Conservation (phyloP, 2,329 filamentous ascomycete species). For the Alternaria rosae region DNA sequence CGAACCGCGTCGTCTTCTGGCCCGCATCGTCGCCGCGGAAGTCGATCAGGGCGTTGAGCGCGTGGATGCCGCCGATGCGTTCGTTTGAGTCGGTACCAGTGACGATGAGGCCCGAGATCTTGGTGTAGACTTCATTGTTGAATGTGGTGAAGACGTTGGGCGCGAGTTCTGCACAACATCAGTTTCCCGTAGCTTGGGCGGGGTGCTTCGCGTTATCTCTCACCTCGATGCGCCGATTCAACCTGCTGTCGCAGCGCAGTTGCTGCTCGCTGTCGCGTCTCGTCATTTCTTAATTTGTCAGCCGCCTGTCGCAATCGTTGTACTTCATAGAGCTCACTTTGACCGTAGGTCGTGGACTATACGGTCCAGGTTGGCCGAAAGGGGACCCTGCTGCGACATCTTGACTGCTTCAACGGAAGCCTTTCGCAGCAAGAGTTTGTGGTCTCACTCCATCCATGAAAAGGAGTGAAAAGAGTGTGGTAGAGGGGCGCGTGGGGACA, state of each 20-base stretch:
- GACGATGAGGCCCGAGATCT: constrained; percentile 76
- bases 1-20: constrained; percentile 93
- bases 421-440: constrained; percentile 33
- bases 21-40: constrained; percentile 95
- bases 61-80: constrained; percentile 88
- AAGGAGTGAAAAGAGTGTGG: constrained; percentile 24
- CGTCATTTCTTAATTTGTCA: constrained; percentile 52
- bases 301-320: not conserved
- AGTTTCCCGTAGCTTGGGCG: constrained; percentile 25
- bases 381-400: constrained; percentile 47
- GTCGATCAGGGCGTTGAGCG: constrained; percentile 90
- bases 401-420: constrained; percentile 48
- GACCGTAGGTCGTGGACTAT: constrained; percentile 66
- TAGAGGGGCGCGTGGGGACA: constrained; percentile 15
- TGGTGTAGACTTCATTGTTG: constrained; percentile 71
- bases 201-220: constrained; percentile 24
- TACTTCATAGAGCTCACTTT: constrained; percentile 51
- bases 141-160: constrained; percentile 79
- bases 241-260: constrained; percentile 53
- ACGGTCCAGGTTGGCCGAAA: constrained; percentile 56
- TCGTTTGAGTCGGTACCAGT: constrained; percentile 88
- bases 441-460: constrained; percentile 44
- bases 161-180: constrained; percentile 68
- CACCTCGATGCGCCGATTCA: constrained; percentile 57
- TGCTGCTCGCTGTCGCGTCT: constrained; percentile 54